Base-by-base conservation (phyloP, 2,329 filamentous ascomycete genomes). In the Orbilia javanica region DNA sequence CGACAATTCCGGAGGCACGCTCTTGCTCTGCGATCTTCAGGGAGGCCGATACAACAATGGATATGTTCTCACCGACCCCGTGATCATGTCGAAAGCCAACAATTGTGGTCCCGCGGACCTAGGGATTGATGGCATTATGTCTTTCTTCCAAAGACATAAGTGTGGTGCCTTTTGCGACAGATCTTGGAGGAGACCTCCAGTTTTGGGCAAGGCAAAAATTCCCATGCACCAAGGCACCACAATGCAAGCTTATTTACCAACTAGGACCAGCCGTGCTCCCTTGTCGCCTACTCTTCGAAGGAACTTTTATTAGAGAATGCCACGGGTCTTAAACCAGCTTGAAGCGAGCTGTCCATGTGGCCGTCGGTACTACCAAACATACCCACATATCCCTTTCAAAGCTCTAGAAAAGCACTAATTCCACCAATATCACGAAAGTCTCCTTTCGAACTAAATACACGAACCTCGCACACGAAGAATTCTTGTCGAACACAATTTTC, bases 11-110 rank as follows among this genome's bases (percentile, higher is more conserved):
- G 82, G 83, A 22, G 85, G 85, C 4, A 80, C 83, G 36, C 81
- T 83, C 69, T 82, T 86, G 4, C 80, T 86, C 1, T 86, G 84
- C 79, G 85, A 86, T 77, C 81, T 86, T 1, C 84, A 86, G 75
- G 85, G 85, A 29, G 85, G 85, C 48, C 79, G 84, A 29, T 85
- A 86, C 80, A 81, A 79, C 48, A 39, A 81, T 10, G 82, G 82
- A 55, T 79, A 83, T 52, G 81, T 85, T 48, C 82, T 86, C 39
- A 84, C 85, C 0, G 84, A 86, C 79, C 85, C 85, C 0, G 85
- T 84, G 66, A 85, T 86, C 70, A 77, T 86, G 57, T 86, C 85
- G 0, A 83, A 80, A 6, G 80, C 60, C 3, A 79, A 82, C n/a
- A 80, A 84, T 7, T 85, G 84, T 55, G 84, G 85, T 20, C 82